phyloP scores from a whole-genome alignment of 768 basidiomycete genomes.

The Suillus occidentalis region DNA sequence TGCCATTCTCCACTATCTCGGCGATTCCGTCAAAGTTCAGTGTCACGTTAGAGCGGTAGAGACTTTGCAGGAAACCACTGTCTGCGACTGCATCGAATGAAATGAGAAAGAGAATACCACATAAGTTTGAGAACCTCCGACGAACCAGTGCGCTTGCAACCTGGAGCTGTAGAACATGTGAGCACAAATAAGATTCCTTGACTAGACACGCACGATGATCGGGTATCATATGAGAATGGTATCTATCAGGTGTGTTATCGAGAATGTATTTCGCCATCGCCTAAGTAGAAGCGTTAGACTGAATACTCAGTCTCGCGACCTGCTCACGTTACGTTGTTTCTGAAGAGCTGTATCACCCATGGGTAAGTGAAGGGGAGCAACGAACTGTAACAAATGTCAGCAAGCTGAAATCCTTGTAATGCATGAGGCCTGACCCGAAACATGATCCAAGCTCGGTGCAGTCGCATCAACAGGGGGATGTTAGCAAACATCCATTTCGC shows the following conservation, averaged over 20 bases:
- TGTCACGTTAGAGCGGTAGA: neutral
- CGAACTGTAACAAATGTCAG: constrained; percentile 13
- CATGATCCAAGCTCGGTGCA: constrained; percentile 53
- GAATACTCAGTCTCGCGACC: neutral
- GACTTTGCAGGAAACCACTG: neutral
- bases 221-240: neutral
- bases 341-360: constrained; percentile 11
- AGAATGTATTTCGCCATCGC: neutral
- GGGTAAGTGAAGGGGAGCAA: constrained; percentile 19
- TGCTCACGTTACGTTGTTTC: constrained; percentile 13
- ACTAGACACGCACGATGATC: neutral
- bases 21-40: neutral
- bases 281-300: neutral
- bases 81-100: neutral
- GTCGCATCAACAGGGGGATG: constrained; percentile 50
- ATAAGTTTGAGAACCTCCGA: neutral
- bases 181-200: neutral
- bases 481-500: constrained; percentile 54
- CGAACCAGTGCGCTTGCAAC: neutral
- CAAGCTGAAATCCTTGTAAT: neutral
- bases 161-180: neutral
- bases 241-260: neutral
- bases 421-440: constrained; percentile 37
- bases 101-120: neutral
- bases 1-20: neutral